These are phyloP conservation scores for Nigrograna mackinnonii DNA, from an alignment of 2,329 filamentous ascomycete species.

Conservation along the genomic window DNA sequence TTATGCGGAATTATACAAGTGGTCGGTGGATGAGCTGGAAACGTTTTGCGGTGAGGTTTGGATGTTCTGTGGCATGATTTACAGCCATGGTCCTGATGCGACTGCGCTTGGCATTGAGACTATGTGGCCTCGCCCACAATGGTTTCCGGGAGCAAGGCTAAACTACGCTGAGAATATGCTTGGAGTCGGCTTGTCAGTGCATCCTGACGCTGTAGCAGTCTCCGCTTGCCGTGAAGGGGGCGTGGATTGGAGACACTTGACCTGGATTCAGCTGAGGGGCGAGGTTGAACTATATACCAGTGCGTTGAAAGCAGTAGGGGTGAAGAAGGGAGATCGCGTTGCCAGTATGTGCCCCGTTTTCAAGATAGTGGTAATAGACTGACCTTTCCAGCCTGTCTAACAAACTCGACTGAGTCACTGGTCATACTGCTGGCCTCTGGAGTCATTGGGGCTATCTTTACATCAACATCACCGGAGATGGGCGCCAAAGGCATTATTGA, in stretches of 20 bases:
- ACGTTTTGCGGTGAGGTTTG: not conserved
- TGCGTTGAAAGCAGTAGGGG: not conserved
- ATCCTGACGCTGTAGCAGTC: not conserved
- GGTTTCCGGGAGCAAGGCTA: not conserved
- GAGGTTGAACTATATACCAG: not conserved
- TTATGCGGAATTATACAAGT: not conserved
- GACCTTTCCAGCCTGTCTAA: not conserved
- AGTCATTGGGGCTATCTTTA: not conserved
- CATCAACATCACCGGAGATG: not conserved
- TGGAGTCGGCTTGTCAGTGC: not conserved
- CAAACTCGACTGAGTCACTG: not conserved
- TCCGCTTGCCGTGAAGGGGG: not conserved
- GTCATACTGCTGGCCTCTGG: not conserved
- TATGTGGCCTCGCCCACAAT: not conserved
- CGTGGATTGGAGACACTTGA: not conserved
- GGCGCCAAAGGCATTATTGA: not conserved
- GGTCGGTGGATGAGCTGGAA: not conserved
- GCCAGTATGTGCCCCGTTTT: not conserved
- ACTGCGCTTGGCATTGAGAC: not conserved
- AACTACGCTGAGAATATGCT: not conserved
- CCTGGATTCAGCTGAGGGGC: not conserved
- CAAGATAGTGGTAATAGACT: not conserved
- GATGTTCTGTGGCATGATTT: not conserved
- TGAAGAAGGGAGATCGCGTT: not conserved
- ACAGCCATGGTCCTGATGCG: not conserved